phyloP scores from a whole-genome alignment of 129 eudicot genomes.

The Chrysanthemum seticuspe region DNA sequence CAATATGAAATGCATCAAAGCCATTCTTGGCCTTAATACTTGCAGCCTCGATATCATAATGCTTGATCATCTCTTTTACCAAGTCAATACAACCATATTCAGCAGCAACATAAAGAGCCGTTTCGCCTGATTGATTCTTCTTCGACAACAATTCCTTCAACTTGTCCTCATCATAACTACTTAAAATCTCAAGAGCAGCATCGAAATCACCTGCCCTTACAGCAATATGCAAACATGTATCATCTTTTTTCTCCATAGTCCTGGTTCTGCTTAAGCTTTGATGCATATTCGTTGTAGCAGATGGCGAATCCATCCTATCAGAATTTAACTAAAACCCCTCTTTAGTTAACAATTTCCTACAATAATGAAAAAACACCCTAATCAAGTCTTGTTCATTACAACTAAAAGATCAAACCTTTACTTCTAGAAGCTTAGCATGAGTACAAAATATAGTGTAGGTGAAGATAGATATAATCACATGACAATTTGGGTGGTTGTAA shows the following conservation, averaged over 20 bases:
- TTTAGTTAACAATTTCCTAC: slow-evolving; percentile 11
- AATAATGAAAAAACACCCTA: slow-evolving; percentile 13
- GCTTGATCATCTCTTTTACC: slow-evolving; percentile 50
- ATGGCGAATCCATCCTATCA: slow-evolving; percentile 35
- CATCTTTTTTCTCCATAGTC: slow-evolving; percentile 58
- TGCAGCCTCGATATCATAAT: slow-evolving; percentile 50
- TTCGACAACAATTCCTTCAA: slow-evolving; percentile 38
- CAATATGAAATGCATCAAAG: slow-evolving; percentile 55
- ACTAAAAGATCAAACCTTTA: slow-evolving; percentile 21
- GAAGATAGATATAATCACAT: slow-evolving; percentile 21
- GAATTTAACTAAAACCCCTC: slow-evolving; percentile 15
- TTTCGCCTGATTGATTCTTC: slow-evolving; percentile 58
- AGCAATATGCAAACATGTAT: slow-evolving; percentile 59
- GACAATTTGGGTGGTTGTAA: slow-evolving; percentile 25
- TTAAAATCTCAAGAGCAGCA: slow-evolving; percentile 33
- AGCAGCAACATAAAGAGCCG: slow-evolving; percentile 64
- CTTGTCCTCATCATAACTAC: slow-evolving; percentile 38
- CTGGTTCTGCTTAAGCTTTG: slow-evolving; percentile 41
- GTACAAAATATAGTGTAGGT: slow-evolving; percentile 28
- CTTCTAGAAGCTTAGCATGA: slow-evolving; percentile 27
- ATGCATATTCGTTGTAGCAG: slow-evolving; percentile 20
- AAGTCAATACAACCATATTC: slow-evolving; percentile 45
- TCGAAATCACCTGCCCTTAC: slow-evolving; percentile 50
- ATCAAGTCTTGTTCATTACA: slow-evolving; percentile 16
- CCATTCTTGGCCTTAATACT: slow-evolving; percentile 57